A percentile compares a stretch with the other conserved stretches of the same genome.
Evolutionary conservation across 2,329 filamentous ascomycete genomes (phyloP).

Genomic region (Alternaria sp.): DNA sequence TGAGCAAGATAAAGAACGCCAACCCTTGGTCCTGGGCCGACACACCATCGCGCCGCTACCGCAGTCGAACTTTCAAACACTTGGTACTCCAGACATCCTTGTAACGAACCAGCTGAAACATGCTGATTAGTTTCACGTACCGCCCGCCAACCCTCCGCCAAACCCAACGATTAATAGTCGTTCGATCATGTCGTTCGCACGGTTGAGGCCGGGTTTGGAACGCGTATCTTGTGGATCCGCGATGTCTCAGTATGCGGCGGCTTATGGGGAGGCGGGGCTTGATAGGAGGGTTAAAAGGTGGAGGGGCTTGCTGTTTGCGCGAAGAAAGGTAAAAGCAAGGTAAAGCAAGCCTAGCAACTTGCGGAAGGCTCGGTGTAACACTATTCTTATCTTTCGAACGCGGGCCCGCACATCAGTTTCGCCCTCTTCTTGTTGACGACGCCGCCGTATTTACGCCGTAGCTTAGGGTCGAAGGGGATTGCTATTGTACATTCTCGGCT

Average conservation of each 20-base stretch:
- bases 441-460: slow-evolving; percentile 1
- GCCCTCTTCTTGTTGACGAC: slow-evolving; percentile 2
- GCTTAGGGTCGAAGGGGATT: neutral
- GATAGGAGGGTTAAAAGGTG: slow-evolving; percentile 2
- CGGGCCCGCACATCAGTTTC: slow-evolving; percentile 3
- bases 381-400: slow-evolving; percentile 2
- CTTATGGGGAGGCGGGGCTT: neutral
- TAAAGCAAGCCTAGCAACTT: slow-evolving; percentile 5
- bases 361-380: slow-evolving; percentile 6
- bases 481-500: neutral
- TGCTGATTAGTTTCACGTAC: slow-evolving; percentile 14
- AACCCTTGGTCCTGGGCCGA: neutral
- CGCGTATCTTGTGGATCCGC: slow-evolving; percentile 3
- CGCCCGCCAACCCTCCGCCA: neutral
- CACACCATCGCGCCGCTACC: slow-evolving; percentile 2
- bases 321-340: slow-evolving; percentile 1
- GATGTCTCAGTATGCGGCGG: slow-evolving; percentile 8
- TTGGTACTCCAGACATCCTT: slow-evolving; percentile 8
- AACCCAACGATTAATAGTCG: slow-evolving; percentile 10
- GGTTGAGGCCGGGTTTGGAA: neutral
- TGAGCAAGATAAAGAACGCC: neutral
- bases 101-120: slow-evolving; percentile 13
- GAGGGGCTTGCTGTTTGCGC: slow-evolving; percentile 6
- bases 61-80: slow-evolving; percentile 11
- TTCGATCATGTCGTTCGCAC: neutral